phyloP scores from a whole-genome alignment of 2,329 filamentous ascomycete genomes.

The Fusarium sublunatum region DNA sequence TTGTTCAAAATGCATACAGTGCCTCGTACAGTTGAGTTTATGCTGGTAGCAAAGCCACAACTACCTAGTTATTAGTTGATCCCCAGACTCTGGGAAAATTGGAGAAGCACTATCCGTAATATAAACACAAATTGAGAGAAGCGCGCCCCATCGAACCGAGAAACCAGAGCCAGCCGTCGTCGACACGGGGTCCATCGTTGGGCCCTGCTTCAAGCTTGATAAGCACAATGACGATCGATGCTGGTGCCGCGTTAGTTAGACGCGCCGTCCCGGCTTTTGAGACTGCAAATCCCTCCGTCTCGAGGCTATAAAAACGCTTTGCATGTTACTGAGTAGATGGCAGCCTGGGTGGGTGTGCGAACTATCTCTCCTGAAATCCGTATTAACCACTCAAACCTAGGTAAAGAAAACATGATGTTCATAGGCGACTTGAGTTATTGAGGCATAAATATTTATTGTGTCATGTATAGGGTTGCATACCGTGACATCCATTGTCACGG shows the following conservation, averaged over 20 bases:
- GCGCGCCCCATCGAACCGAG: constrained; percentile 17
- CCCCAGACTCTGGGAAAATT: constrained; percentile 38
- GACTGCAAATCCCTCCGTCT: constrained; percentile 14
- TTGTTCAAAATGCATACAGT: neutral
- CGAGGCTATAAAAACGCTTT: constrained; percentile 22
- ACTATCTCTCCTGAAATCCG: too few relatives aligned
- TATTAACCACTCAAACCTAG: too few relatives aligned
- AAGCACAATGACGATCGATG: constrained; percentile 39
- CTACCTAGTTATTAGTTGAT: constrained; percentile 26
- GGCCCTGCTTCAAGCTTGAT: constrained; percentile 26
- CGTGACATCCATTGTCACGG: constrained; percentile 24
- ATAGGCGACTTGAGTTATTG: too few relatives aligned
- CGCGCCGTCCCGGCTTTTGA: constrained; percentile 20
- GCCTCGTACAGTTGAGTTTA: constrained; percentile 24
- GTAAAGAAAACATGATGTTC: too few relatives aligned
- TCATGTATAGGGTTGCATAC: constrained; percentile 13
- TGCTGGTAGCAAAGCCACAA: constrained; percentile 22
- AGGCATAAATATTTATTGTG: too few relatives aligned
- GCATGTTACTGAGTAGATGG: neutral
- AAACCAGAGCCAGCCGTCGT: constrained; percentile 42
- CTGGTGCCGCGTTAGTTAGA: constrained; percentile 25
- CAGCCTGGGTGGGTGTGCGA: too few relatives aligned
- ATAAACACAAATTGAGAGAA: constrained; percentile 19
- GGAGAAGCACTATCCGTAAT: constrained; percentile 4
- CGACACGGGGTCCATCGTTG: constrained; percentile 37